Evolutionary conservation across 495 filamentous ascomycete genomes (phyloP).

Genomic region (Tirmania nivea): DNA sequence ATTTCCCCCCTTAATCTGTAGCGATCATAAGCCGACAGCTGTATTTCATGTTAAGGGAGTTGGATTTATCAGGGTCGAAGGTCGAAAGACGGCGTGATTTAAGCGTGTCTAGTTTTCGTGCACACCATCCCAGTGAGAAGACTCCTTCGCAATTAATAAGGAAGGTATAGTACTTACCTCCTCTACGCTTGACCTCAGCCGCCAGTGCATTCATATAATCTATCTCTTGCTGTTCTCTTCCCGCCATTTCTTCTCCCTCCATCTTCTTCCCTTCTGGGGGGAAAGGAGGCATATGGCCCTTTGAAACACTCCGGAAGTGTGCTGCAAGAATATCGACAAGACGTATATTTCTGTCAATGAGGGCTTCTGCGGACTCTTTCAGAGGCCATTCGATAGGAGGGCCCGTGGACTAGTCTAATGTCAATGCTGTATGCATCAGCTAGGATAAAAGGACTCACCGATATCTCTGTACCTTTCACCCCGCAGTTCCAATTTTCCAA

Average conservation of each 20-base stretch:
- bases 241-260: conserved; percentile 11
- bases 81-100: background rate
- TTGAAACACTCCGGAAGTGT: conserved; percentile 16
- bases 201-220: conserved; percentile 12
- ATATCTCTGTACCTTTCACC: background rate
- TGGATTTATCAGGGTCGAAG: background rate
- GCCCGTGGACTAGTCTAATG: background rate
- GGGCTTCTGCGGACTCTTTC: conserved; percentile 3
- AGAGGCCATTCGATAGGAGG: conserved; percentile 9
- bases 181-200: background rate
- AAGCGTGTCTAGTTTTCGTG: background rate
- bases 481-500: conserved; percentile 9
- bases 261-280: conserved; percentile 16
- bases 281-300: conserved; percentile 16
- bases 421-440: background rate
- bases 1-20: too few species aligned
- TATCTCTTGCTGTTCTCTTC: conserved; percentile 10
- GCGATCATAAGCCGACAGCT: background rate
- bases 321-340: conserved; percentile 16
- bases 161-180: background rate
- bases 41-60: background rate
- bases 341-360: conserved; percentile 11
- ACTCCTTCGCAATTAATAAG: background rate
- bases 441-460: background rate
- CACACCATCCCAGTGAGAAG: background rate